Base-by-base conservation (phyloP, 2,329 filamentous ascomycete genomes). In the Chrysoporthe deuterocubensis region DNA sequence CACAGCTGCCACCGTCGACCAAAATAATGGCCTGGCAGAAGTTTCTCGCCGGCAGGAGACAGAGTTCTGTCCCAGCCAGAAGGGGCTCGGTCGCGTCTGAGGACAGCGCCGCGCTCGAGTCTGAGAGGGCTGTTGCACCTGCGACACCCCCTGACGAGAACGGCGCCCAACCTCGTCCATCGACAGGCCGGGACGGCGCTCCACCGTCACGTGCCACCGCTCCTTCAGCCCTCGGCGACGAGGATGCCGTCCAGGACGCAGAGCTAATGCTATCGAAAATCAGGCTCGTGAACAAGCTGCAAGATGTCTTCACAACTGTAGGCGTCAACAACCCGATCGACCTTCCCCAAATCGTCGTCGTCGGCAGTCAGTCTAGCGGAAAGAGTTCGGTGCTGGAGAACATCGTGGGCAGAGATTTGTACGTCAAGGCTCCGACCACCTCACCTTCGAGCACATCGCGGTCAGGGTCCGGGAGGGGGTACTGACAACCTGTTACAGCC, bases 281-380 rank as follows among this genome's bases (percentile, higher is more conserved):
- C 71, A 90, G 88, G 77, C 91, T 98, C 75, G 96, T 99, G 79
- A 99, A 99, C 86, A 98, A 97, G 85, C 90, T 99, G 60, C 96
- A 99, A 80, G 96, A 99, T 93, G 96, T 99, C 74, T 99, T 99
- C 79, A 91, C 95, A 71, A 98, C 96, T 54, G 96, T 99, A 74
- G 96, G 96, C 75, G 96, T 98, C 77, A 96, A 97, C 88, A 99
- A 99, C 82, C 96, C 96, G 71, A 99, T 99, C 85, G 96, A 99
- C 84, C 84, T 99, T 72, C 96, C 96, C 66, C 96, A 99, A 84
- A 99, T 99, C 79, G 95, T 92, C 74, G 96, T 99, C 74, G 96
- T 99, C 67, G 96, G 96, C 77, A 97, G 94, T 81, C 96, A 99
- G 84, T 99, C 96, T 26, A 97, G 95, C 81, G 96, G 96, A 83